Percentiles rank a stretch among this genome's conserved stretches.
phyloP scores from a whole-genome alignment of 2,329 filamentous ascomycete genomes.

The Ceratocystis diversiconidia region DNA sequence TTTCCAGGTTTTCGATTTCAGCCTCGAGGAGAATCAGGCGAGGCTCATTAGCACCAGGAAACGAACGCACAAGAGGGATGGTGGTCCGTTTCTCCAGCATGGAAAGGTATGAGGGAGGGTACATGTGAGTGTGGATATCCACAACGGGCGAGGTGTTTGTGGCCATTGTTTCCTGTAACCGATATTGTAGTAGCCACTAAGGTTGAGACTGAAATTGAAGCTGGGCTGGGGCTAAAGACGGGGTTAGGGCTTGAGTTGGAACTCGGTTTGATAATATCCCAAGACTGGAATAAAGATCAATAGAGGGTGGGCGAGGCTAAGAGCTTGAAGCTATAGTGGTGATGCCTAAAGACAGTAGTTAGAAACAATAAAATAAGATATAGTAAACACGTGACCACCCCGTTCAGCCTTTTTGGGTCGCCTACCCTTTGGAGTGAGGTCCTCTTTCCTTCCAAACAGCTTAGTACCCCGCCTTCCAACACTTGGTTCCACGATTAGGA shows the following conservation, averaged over 20 bases:
- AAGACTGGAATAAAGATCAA: too few relatives aligned
- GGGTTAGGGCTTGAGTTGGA: background rate
- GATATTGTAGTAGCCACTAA: background rate
- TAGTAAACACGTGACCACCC: too few relatives aligned
- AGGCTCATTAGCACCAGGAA: slow-evolving; percentile 40
- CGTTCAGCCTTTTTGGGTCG: too few relatives aligned
- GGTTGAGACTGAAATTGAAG: background rate
- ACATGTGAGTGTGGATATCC: slow-evolving; percentile 58
- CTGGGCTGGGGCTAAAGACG: background rate
- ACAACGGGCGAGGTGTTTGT: slow-evolving; percentile 33
- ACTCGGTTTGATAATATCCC: too few relatives aligned
- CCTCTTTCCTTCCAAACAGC: too few relatives aligned
- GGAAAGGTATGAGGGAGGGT: slow-evolving; percentile 47
- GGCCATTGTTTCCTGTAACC: slow-evolving; percentile 23
- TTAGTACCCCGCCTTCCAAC: too few relatives aligned
- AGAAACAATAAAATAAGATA: too few relatives aligned
- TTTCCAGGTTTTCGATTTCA: slow-evolving; percentile 34
- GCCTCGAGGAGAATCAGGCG: slow-evolving; percentile 51
- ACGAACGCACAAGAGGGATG: slow-evolving; percentile 59
- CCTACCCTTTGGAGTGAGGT: too few relatives aligned
- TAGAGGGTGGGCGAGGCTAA: too few relatives aligned
- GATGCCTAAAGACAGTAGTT: too few relatives aligned
- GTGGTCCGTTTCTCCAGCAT: slow-evolving; percentile 43
- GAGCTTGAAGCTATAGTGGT: too few relatives aligned
- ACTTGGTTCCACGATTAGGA: too few relatives aligned